Evolutionary conservation across 1,139 yeast species (phyloP), one percentile per base, ranked within the genome.

Genomic region (Geotrichum restrictum): DNA sequence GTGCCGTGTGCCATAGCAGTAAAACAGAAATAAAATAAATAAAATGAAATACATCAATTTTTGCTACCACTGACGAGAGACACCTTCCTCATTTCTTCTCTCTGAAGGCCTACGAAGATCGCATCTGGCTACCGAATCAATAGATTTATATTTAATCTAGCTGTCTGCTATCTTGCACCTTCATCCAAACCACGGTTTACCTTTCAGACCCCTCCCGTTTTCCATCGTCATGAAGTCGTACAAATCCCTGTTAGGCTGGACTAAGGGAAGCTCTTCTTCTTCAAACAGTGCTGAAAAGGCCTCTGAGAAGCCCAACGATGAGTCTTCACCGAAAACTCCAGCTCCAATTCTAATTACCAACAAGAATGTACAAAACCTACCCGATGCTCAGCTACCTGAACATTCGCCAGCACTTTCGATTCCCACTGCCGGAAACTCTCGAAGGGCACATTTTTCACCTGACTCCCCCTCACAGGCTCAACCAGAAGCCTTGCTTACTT

Each of bases 191-290:
- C n/a, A 7, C 38, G 4, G 21, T 21, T 21, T 4, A 6, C 41
- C 41, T 13, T 16, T n/a, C n/a, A n/a, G n/a, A n/a, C n/a, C n/a
- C n/a, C 27, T 16, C 22, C 22, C 36, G 14, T 40, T 14, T 22
- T 19, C n/a, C 32, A 8, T 18, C 29, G 24, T 27, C 36, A 46
- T 46, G 49, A 41, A 33, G 32, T 46, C 49, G 29, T 37, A 37
- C 45, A 46, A 46, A 10, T 31, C 31, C 13, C 18, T 39, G 10
- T 45, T 33, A 10, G 49, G 44, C 21, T 39, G 49, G 49, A 21
- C 33, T 7, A 39, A 39, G 21, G 49, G 29, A 24, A 8, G 33
- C 29, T 27, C 49, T 2, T 21, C 49, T 24, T 8, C 29, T 5
- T 24, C 29, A 8, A 24, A 24, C 29, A 8, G 29, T n/a, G n/a